phyloP scores from a whole-genome alignment of 176 grass and related monocot species.

The Carex pumila region DNA sequence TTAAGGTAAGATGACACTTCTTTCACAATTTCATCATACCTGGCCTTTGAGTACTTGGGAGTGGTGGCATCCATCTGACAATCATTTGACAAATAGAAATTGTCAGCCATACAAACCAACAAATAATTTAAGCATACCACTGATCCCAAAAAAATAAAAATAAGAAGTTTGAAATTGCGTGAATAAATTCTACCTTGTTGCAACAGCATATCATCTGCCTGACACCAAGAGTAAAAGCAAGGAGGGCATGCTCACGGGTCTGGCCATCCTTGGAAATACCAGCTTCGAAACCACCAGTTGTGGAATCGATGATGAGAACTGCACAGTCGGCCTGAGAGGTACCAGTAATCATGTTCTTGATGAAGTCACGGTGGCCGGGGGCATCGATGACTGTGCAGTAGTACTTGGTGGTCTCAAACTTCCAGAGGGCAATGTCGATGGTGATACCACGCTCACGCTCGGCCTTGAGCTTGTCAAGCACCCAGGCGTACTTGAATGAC shows the following conservation, averaged over 20 bases:
- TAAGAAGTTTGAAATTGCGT: too few species aligned
- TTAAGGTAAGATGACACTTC: slow-evolving; percentile 39
- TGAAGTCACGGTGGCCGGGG: slow-evolving; percentile 36
- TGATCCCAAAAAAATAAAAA: too few species aligned
- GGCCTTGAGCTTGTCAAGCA: slow-evolving; percentile 43
- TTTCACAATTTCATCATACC: slow-evolving; percentile 46
- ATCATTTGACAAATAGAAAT: too few species aligned
- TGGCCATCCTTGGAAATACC: slow-evolving; percentile 46
- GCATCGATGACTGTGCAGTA: slow-evolving; percentile 46
- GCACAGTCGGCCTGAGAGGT: slow-evolving; percentile 43
- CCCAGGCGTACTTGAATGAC: slow-evolving; percentile 43
- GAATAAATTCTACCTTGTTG: slow-evolving; percentile 25
- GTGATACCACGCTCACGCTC: slow-evolving; percentile 41
- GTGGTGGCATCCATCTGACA: slow-evolving; percentile 41
- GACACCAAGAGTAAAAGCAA: slow-evolving; percentile 37
- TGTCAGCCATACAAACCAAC: too few species aligned
- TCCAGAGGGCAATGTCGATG: slow-evolving; percentile 42
- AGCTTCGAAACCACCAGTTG: slow-evolving; percentile 41
- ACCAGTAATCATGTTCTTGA: slow-evolving; percentile 49
- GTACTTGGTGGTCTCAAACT: slow-evolving; percentile 42
- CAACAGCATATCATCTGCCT: slow-evolving; percentile 46
- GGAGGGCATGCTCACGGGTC: slow-evolving; percentile 40
- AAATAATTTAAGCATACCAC: too few species aligned
- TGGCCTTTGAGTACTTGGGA: slow-evolving; percentile 33
- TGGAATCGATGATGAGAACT: slow-evolving; percentile 41